A percentile compares a stretch with the other conserved stretches of the same genome.
Evolutionary conservation across 257 asterid genomes (phyloP).

Genomic region (Solanum bulbocastanum): DNA sequence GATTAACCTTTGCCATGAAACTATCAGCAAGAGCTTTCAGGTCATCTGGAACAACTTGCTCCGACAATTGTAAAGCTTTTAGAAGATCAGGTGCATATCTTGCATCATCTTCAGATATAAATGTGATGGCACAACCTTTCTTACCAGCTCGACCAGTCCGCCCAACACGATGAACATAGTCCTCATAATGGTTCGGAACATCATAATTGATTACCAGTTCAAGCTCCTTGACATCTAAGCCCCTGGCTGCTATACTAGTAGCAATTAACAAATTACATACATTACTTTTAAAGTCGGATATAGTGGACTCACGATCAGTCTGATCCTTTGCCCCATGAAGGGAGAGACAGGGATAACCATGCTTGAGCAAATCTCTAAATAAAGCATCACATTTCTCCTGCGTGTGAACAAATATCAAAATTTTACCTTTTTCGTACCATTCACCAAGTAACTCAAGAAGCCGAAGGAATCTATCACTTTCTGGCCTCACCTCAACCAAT

Average conservation of each 20-base stretch:
- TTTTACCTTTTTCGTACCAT: conserved; percentile 86
- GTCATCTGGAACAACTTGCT: conserved; percentile 78
- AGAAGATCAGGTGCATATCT: conserved; percentile 80
- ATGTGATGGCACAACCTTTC: conserved; percentile 82
- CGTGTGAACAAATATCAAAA: conserved; percentile 68
- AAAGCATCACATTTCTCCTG: conserved; percentile 84
- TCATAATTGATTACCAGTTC: conserved; percentile 78
- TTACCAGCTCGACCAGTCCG: conserved; percentile 90
- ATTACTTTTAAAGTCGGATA: conserved; percentile 67
- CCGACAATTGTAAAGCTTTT: conserved; percentile 71
- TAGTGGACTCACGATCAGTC: conserved; percentile 83
- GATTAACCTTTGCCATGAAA: conserved; percentile 72
- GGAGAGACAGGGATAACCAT: conserved; percentile 84
- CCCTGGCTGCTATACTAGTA: conserved; percentile 86
- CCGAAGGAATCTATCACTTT: conserved; percentile 65
- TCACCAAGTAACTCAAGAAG: conserved; percentile 75
- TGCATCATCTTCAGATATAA: conserved; percentile 73
- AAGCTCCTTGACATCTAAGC: conserved; percentile 87
- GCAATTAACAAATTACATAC: conserved; percentile 75
- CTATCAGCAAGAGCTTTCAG: conserved; percentile 69
- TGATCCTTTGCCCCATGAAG: conserved; percentile 95
- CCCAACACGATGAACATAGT: conserved; percentile 93
- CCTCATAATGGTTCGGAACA: conserved; percentile 87
- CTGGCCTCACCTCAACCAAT: conserved; percentile 87
- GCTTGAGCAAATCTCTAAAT: conserved; percentile 53